Base-by-base conservation (phyloP, 768 basidiomycete species). In the Austroboletus eburneus region DNA sequence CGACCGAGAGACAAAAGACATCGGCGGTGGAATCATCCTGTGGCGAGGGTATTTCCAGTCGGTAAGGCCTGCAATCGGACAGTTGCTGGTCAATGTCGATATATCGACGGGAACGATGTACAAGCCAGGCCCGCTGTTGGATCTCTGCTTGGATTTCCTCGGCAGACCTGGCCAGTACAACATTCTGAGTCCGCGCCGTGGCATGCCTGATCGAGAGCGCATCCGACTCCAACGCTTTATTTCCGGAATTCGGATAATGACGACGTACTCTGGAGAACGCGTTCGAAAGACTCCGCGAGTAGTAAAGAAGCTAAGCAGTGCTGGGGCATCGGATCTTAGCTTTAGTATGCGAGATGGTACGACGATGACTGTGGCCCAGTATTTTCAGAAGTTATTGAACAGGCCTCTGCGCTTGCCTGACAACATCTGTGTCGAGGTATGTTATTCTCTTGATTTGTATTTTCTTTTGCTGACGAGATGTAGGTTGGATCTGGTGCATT, bases 21-120 rank as follows among this genome's bases (percentile, higher is more conserved):
- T 88, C 21, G 83, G 86, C 1, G 58, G 62, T 0, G 87, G 89
- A 0, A 71, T 91, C 3, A 74, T 79, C 13, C 72, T 88, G 0
- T 87, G 86, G 86, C 74, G 87, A 3, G 88, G 88, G 0, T 88
- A 85, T 45, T 90, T 91, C 65, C 88, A 90, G 59, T 85, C 83
- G 0, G 75, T 88, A 12, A 74, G 88, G 18, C 87, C 87, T 4
- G 78, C 77, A 0, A 72, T 81, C 16, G 80, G 80, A 0, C 68
- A 69, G 0, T 75, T 91, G 56, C 62, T 88, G 22, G 70, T 90
- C 54, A 91, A 90, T 48, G 74, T 91, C 52, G 88, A 91, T 50
- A 85, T 88, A 39, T 79, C 82, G 0, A 86, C 87, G 0, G 87
- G 82, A 0, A 76, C 81, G 22, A 86, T 91, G 83, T 89, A 83